These are phyloP conservation scores for Globisporangium alternatum DNA, from an alignment of 352 stramenopile species.

Conservation along the genomic window DNA sequence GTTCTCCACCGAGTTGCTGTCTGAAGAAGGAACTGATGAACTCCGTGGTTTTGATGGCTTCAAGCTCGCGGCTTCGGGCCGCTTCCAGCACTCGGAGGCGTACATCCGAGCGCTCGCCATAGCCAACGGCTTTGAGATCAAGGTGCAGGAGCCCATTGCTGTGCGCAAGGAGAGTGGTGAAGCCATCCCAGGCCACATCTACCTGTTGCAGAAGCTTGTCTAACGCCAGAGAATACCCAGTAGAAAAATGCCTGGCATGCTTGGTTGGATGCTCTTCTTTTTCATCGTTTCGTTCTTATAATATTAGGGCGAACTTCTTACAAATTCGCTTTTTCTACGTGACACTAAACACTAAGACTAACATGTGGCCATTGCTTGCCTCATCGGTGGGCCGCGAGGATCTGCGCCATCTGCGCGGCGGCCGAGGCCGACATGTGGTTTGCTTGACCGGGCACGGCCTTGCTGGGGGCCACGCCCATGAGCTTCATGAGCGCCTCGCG, in stretches of 20 bases:
- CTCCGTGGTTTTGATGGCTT: slow-evolving; percentile 30
- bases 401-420: slow-evolving; percentile 7
- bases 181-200: slow-evolving; percentile 65
- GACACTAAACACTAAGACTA: background rate
- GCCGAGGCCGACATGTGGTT: background rate
- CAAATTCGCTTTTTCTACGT: background rate
- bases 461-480: slow-evolving; percentile 46
- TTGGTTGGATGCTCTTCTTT: background rate
- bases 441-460: slow-evolving; percentile 22
- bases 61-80: slow-evolving; percentile 61
- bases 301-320: slow-evolving; percentile 8
- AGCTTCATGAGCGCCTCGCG: slow-evolving; percentile 69
- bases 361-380: background rate
- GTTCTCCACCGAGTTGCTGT: slow-evolving; percentile 70
- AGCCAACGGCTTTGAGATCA: slow-evolving; percentile 38
- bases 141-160: slow-evolving; percentile 35
- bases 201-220: slow-evolving; percentile 36
- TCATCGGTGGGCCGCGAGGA: slow-evolving; percentile 20
- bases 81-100: slow-evolving; percentile 71
- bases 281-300: slow-evolving; percentile 2
- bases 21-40: background rate
- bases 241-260: background rate
- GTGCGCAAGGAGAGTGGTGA: slow-evolving; percentile 75
- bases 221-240: background rate
- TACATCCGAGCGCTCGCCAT: slow-evolving; percentile 51